These are phyloP conservation scores for Oryza glaberrima DNA, from an alignment of 176 grass and related monocot species.

Conservation along the genomic window DNA sequence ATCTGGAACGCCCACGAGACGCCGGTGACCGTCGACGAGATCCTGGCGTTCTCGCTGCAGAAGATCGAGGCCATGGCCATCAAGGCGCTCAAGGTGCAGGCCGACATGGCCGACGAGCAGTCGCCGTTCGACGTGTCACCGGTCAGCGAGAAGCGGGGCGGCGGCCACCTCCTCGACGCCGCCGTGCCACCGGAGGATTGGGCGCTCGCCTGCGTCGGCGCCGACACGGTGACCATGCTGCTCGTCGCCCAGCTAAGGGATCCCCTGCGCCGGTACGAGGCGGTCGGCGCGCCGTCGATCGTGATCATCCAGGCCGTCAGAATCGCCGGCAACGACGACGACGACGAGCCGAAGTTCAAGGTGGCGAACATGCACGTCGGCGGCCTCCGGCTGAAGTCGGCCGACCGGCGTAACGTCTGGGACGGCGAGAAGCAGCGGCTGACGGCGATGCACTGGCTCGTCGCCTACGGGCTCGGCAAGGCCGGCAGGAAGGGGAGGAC, in stretches of 20 bases:
- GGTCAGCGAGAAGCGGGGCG: not conserved
- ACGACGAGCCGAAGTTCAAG: slow-evolving; percentile 77
- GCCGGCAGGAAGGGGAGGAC: slow-evolving; percentile 50
- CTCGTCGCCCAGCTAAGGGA: slow-evolving; percentile 79
- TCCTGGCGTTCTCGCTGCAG: slow-evolving; percentile 69
- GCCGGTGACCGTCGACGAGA: slow-evolving; percentile 64
- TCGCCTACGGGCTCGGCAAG: slow-evolving; percentile 87
- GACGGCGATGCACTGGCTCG: slow-evolving; percentile 92
- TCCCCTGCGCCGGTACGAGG: slow-evolving; percentile 82
- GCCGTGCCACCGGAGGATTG: slow-evolving; percentile 66
- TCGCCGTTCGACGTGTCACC: slow-evolving; percentile 71
- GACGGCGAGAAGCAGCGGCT: slow-evolving; percentile 87
- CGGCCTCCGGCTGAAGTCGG: slow-evolving; percentile 54
- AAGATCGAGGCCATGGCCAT: slow-evolving; percentile 82
- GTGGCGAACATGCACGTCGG: slow-evolving; percentile 75
- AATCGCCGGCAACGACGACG: slow-evolving; percentile 25
- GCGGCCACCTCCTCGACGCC: slow-evolving; percentile 54
- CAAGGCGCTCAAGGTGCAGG: slow-evolving; percentile 86
- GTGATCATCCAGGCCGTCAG: slow-evolving; percentile 64
- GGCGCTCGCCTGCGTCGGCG: slow-evolving; percentile 29
- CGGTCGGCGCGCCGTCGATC: slow-evolving; percentile 69
- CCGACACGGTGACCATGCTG: slow-evolving; percentile 50
- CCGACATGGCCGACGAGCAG: slow-evolving; percentile 64
- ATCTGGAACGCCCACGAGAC: slow-evolving; percentile 68
- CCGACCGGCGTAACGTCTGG: slow-evolving; percentile 58